phyloP scores from a whole-genome alignment of 129 eudicot species.

The Flaveria robusta region DNA sequence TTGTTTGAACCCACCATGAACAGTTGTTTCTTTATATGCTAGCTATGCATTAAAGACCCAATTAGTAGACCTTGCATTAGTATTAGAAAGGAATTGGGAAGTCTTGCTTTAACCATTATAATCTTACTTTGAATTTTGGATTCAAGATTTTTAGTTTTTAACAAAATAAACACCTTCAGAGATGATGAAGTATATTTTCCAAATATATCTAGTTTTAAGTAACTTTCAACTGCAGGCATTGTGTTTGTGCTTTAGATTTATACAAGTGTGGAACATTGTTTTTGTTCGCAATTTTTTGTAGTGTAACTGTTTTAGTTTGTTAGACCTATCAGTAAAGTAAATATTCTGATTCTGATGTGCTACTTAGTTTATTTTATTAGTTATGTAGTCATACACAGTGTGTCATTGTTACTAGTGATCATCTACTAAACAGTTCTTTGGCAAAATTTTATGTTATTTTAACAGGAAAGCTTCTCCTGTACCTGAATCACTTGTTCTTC shows the following conservation, averaged over 20 bases:
- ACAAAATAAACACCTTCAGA: not conserved
- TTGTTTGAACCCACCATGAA: not conserved
- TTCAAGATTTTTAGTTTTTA: not conserved
- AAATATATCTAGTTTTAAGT: not conserved
- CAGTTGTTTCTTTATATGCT: not conserved
- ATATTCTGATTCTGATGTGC: not conserved
- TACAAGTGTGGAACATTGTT: not conserved
- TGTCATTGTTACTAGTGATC: slow-evolving; percentile 6
- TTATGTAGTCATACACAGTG: not conserved
- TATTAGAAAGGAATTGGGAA: too few relatives aligned
- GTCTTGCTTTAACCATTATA: too few relatives aligned
- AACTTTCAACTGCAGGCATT: not conserved
- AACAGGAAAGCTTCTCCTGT: slow-evolving; percentile 81
- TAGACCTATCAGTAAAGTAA: too few relatives aligned
- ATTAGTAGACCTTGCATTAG: too few relatives aligned
- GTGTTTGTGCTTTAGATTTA: slow-evolving; percentile 6
- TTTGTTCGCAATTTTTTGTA: too few relatives aligned
- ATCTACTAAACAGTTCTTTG: not conserved
- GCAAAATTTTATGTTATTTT: not conserved
- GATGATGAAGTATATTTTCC: not conserved
- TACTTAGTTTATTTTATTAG: not conserved
- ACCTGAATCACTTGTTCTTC: slow-evolving; percentile 80
- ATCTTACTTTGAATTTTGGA: not conserved
- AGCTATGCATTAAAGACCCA: too few relatives aligned
- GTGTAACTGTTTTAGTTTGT: too few relatives aligned